These are phyloP conservation scores for Tuctoria greenei DNA, from an alignment of 176 grass and related monocot genomes.

Conservation along the genomic window DNA sequence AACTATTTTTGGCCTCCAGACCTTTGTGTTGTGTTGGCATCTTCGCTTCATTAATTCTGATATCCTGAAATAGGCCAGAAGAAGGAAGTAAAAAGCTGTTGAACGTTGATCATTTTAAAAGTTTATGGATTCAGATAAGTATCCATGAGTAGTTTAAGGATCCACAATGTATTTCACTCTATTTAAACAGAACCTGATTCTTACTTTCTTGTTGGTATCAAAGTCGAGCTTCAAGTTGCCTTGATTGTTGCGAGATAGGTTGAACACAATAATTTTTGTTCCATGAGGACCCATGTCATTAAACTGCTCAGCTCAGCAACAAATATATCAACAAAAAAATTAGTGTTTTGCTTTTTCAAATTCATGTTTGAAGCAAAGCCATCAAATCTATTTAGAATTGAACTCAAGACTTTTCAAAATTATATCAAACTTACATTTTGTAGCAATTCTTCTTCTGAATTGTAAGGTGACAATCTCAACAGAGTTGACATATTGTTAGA, in stretches of 20 bases:
- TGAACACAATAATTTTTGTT: slow-evolving; percentile 59
- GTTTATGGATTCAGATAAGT: no score
- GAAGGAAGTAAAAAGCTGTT: background rate
- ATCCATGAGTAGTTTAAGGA: no score
- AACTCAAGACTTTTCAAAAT: background rate
- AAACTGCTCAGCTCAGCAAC: slow-evolving; percentile 33
- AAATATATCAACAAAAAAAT: background rate
- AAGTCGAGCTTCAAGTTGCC: slow-evolving; percentile 54
- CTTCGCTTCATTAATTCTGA: slow-evolving; percentile 31
- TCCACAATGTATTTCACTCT: no score
- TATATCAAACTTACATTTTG: slow-evolving; percentile 42
- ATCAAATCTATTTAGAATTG: background rate
- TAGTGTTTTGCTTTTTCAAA: background rate
- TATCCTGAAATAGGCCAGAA: slow-evolving; percentile 41
- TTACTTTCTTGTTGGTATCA: slow-evolving; percentile 40
- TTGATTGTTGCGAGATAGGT: slow-evolving; percentile 33
- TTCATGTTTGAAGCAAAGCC: background rate
- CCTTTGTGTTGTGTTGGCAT: background rate
- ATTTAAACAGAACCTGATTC: background rate
- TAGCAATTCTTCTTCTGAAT: slow-evolving; percentile 49
- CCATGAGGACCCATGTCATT: slow-evolving; percentile 54
- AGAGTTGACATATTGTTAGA: slow-evolving; percentile 45
- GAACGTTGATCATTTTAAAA: no score
- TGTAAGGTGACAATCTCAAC: slow-evolving; percentile 49
- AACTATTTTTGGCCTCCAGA: slow-evolving; percentile 21